Percentiles rank a stretch among this genome's conserved stretches.
Conservation (phyloP, 2,329 filamentous ascomycete species). For the Aspergillus sp. region DNA sequence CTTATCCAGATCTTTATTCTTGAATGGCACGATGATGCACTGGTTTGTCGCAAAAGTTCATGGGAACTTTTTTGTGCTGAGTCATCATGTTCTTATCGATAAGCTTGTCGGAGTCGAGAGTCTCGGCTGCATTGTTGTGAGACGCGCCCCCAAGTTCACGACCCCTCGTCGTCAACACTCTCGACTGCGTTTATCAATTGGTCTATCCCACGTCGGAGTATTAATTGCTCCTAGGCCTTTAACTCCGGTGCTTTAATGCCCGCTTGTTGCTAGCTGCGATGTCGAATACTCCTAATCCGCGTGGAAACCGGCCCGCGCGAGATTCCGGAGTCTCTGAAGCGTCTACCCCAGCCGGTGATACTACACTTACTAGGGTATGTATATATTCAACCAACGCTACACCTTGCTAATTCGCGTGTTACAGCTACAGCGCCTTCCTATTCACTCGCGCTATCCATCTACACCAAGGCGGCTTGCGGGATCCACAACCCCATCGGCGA, state of each 20-base stretch:
- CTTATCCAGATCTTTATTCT: background rate
- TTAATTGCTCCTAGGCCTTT: too few relatives aligned
- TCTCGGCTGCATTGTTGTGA: background rate
- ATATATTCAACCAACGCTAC: background rate
- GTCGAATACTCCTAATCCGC: conserved; percentile 32
- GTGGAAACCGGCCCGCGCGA: conserved; percentile 27
- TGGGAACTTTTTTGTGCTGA: conserved; percentile 20
- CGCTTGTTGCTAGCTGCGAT: conserved; percentile 16
- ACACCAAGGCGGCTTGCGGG: conserved; percentile 36
- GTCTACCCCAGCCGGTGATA: conserved; percentile 30
- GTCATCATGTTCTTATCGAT: conserved; percentile 19
- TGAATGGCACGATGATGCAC: background rate
- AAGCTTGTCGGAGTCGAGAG: conserved; percentile 12
- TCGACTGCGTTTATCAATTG: background rate
- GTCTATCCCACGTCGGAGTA: background rate
- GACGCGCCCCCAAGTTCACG: background rate
- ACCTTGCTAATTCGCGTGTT: background rate
- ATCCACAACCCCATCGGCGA: conserved; percentile 31
- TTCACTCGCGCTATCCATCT: conserved; percentile 31
- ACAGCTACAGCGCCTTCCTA: conserved; percentile 37
- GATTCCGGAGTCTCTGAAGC: conserved; percentile 19
- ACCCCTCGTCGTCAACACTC: background rate
- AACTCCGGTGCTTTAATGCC: background rate
- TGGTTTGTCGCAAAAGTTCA: background rate
- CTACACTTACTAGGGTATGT: conserved; percentile 28